Percentiles rank a stretch among this genome's conserved stretches.
phyloP scores from a whole-genome alignment of 2,329 filamentous ascomycete species.

The Penicillium sclerotigenum region DNA sequence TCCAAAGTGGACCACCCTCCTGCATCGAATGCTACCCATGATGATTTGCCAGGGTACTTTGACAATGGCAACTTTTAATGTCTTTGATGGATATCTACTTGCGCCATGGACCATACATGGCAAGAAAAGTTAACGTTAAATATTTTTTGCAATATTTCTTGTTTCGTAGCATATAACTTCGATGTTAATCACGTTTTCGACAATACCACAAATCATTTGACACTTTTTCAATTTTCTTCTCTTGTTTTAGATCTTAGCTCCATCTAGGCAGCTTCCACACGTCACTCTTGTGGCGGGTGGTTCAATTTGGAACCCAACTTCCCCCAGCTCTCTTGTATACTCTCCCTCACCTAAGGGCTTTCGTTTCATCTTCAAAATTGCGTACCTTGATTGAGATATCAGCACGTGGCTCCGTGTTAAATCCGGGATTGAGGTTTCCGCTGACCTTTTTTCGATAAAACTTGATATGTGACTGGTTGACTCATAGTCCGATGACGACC shows the following conservation, averaged over 20 bases:
- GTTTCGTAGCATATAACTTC: not conserved
- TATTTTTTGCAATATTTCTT: not conserved
- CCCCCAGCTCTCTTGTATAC: constrained; percentile 8
- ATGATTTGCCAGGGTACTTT: constrained; percentile 15
- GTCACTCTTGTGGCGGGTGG: constrained; percentile 15
- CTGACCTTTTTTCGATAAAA: not conserved
- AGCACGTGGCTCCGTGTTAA: constrained; percentile 12
- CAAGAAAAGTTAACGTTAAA: constrained; percentile 11
- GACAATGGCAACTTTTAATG: constrained; percentile 14
- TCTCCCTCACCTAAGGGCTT: not conserved
- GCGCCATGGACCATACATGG: not conserved
- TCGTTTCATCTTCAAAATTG: constrained; percentile 3
- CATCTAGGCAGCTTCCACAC: constrained; percentile 1
- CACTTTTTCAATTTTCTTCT: not conserved
- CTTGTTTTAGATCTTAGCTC: not conserved
- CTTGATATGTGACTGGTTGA: constrained; percentile 12
- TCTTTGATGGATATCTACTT: not conserved
- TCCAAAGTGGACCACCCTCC: constrained; percentile 17
- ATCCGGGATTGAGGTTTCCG: constrained; percentile 1
- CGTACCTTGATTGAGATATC: constrained; percentile 9
- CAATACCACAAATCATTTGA: not conserved
- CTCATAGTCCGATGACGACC: constrained; percentile 7
- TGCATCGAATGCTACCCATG: constrained; percentile 16
- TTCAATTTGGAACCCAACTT: constrained; percentile 17
- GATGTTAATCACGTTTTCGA: not conserved